phyloP scores from a whole-genome alignment of 768 basidiomycete species.

The Suillus luteus region DNA sequence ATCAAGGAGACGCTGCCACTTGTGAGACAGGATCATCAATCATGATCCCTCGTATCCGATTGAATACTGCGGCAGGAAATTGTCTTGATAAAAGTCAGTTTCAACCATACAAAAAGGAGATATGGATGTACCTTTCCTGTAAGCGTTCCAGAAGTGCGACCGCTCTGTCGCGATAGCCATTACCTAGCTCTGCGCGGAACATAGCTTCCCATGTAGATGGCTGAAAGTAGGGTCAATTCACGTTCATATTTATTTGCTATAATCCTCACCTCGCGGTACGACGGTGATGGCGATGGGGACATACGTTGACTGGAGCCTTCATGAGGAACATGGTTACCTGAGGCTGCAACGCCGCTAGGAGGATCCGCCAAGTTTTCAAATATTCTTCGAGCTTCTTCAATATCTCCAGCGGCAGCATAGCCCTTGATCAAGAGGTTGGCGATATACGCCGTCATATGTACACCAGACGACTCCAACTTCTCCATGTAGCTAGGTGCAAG shows the following conservation, averaged over 20 bases:
- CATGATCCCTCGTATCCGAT: conserved; percentile 79
- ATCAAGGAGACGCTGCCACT: conserved; percentile 33
- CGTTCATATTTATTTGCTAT: not conserved
- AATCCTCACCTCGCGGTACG: conserved; percentile 33
- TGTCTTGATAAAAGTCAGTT: conserved; percentile 43
- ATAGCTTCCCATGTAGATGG: conserved; percentile 96
- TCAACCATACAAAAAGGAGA: not conserved
- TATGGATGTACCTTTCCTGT: conserved; percentile 59
- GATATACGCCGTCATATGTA: conserved; percentile 95
- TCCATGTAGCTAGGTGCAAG: conserved; percentile 68
- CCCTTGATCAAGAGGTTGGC: conserved; percentile 68
- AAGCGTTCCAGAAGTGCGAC: conserved; percentile 68
- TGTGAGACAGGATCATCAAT: conserved; percentile 64
- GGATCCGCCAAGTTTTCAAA: conserved; percentile 86
- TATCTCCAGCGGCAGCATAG: conserved; percentile 64
- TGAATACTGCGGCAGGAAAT: conserved; percentile 78
- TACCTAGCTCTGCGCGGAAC: conserved; percentile 87
- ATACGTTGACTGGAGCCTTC: conserved; percentile 35
- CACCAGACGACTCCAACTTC: conserved; percentile 59
- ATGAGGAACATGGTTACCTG: conserved; percentile 84
- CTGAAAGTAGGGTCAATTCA: conserved; percentile 35
- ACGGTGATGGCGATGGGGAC: conserved; percentile 43
- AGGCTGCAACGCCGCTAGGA: conserved; percentile 80
- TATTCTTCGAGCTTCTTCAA: conserved; percentile 70
- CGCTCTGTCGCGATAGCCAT: conserved; percentile 73